phyloP scores from a whole-genome alignment of 176 grass and related monocot genomes.

The maize (Zea mays) region Zm-B73-REFERENCE-NAM-5.0 NC_050097.1:1128001-1128500 shows the following conservation, averaged over 20 bases:
- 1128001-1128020: neutral
- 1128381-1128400: neutral
- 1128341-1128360: slow-evolving; percentile 12
- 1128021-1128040: neutral
- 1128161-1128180: neutral
- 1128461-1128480: neutral
- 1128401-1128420: neutral
- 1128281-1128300: neutral
- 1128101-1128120: neutral
- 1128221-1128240: slow-evolving; percentile 20
- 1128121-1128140: neutral
- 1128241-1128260: slow-evolving; percentile 11
- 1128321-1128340: neutral
- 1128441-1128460: neutral
- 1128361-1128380: neutral
- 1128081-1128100: slow-evolving; percentile 3
- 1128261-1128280: neutral
- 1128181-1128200: too few species aligned
- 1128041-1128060: neutral
- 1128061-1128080: neutral
- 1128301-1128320: neutral
- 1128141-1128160: neutral
- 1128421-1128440: too few species aligned
- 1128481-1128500: neutral
- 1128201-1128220: neutral